Conservation (phyloP, 257 asterid species). For the Misopates orontium region DNA sequence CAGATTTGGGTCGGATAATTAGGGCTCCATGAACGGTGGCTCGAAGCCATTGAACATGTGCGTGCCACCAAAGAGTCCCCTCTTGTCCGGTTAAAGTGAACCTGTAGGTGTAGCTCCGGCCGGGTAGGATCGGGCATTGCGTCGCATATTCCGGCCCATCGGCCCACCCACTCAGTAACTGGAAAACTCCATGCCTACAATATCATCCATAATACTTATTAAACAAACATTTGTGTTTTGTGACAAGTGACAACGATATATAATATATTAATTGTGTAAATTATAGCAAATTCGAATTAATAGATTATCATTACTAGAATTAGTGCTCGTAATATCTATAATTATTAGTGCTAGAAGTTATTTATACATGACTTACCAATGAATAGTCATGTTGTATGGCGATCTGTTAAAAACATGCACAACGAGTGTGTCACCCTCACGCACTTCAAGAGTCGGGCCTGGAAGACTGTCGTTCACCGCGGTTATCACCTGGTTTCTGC, state of each 20-base stretch:
- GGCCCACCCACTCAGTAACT: slow-evolving; percentile 62
- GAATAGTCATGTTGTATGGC: slow-evolving; percentile 57
- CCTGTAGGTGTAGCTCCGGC: slow-evolving; percentile 54
- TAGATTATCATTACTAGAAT: too few relatives aligned
- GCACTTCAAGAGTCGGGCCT: slow-evolving; percentile 50
- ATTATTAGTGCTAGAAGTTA: background rate
- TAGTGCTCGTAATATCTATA: background rate
- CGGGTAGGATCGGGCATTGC: slow-evolving; percentile 66
- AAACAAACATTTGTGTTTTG: too few relatives aligned
- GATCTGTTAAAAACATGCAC: slow-evolving; percentile 54
- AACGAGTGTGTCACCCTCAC: slow-evolving; percentile 65
- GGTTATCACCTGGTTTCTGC: slow-evolving; percentile 49
- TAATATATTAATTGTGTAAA: too few relatives aligned
- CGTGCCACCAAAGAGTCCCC: slow-evolving; percentile 90
- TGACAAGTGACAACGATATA: too few relatives aligned
- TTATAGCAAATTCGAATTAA: too few relatives aligned
- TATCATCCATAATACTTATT: background rate
- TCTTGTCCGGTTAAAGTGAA: slow-evolving; percentile 54
- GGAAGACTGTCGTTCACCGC: slow-evolving; percentile 66
- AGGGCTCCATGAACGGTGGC: slow-evolving; percentile 61
- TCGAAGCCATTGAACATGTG: slow-evolving; percentile 67
- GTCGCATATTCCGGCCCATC: slow-evolving; percentile 71
- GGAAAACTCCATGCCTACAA: slow-evolving; percentile 70
- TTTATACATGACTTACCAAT: slow-evolving; percentile 41
- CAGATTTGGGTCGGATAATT: slow-evolving; percentile 56